Evolutionary conservation across 257 asterid genomes (phyloP).

Genomic region (Gentiana macrophylla): DNA sequence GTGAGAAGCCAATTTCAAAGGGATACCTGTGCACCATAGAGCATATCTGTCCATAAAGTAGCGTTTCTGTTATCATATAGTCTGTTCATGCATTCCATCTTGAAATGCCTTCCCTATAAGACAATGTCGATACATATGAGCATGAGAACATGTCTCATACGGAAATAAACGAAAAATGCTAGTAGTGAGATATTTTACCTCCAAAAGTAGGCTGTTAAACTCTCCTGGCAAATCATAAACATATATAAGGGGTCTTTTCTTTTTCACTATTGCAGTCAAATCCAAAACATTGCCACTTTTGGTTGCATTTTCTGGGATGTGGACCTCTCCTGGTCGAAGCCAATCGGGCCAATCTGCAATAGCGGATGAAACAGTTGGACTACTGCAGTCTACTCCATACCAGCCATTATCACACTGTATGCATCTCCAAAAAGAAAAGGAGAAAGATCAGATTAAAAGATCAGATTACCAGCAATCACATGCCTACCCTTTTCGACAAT

Average conservation of each 20-base stretch:
- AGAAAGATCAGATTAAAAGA: not conserved
- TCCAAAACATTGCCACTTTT: conserved; percentile 24
- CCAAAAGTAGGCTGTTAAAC: conserved; percentile 82
- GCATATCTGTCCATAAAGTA: conserved; percentile 76
- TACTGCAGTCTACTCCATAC: conserved; percentile 91
- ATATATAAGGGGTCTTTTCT: conserved; percentile 82
- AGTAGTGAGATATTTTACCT: conserved; percentile 31
- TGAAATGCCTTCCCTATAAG: conserved; percentile 80
- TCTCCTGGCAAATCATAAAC: conserved; percentile 87
- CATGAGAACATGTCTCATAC: not conserved
- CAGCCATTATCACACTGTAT: conserved; percentile 80
- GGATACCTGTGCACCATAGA: conserved; percentile 93
- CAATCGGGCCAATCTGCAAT: conserved; percentile 75
- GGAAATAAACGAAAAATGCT: conserved; percentile 1
- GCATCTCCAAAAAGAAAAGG: not conserved
- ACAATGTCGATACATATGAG: conserved; percentile 3
- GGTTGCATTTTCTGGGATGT: conserved; percentile 36
- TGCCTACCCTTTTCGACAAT: not conserved
- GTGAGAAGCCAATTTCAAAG: conserved; percentile 1
- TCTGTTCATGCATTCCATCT: conserved; percentile 79
- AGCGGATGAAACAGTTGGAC: conserved; percentile 71
- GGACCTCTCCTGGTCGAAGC: conserved; percentile 75
- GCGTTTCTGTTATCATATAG: conserved; percentile 70
- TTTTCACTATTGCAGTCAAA: conserved; percentile 56
- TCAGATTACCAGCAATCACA: not conserved